Conservation (phyloP, 1,284 basidiomycete genomes). For the Moesziomyces antarcticus region DNA sequence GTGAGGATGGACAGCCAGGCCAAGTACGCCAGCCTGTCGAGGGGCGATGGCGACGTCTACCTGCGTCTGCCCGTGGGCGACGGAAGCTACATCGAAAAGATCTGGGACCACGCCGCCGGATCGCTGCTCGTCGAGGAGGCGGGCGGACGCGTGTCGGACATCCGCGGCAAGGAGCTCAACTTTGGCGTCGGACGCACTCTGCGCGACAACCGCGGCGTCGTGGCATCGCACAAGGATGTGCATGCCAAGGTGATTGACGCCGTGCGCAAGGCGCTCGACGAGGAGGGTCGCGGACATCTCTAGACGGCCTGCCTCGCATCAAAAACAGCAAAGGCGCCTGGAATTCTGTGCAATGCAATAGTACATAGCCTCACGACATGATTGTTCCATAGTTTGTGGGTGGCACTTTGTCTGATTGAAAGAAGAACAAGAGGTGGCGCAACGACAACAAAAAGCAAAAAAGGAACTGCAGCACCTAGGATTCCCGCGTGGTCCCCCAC, state of each 20-base stretch:
- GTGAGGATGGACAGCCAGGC: constrained; percentile 98
- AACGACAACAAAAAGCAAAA: constrained; percentile 1
- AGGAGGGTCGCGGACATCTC: constrained; percentile 68
- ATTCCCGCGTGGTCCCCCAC: constrained; percentile 85
- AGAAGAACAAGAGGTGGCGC: too few species aligned
- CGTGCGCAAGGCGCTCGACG: constrained; percentile 76
- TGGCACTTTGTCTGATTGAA: too few species aligned
- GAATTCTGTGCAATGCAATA: too few species aligned
- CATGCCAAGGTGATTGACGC: constrained; percentile 80
- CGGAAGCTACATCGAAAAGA: constrained; percentile 85
- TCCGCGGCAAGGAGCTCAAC: constrained; percentile 80
- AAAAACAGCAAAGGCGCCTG: neutral
- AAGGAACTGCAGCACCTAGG: constrained; percentile 80
- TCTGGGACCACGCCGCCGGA: constrained; percentile 96
- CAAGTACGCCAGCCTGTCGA: constrained; percentile 88
- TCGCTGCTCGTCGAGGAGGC: constrained; percentile 86
- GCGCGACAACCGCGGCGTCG: constrained; percentile 85
- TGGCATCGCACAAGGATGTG: constrained; percentile 78
- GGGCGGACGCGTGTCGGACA: constrained; percentile 86
- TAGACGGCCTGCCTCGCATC: neutral
- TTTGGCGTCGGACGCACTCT: constrained; percentile 89
- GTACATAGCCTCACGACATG: too few species aligned
- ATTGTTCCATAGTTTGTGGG: too few species aligned
- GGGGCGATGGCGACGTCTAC: constrained; percentile 90
- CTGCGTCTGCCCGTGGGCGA: constrained; percentile 86